Evolutionary conservation across 305 asterid species (phyloP).

Genomic region (Solanum hybrid): DNA sequence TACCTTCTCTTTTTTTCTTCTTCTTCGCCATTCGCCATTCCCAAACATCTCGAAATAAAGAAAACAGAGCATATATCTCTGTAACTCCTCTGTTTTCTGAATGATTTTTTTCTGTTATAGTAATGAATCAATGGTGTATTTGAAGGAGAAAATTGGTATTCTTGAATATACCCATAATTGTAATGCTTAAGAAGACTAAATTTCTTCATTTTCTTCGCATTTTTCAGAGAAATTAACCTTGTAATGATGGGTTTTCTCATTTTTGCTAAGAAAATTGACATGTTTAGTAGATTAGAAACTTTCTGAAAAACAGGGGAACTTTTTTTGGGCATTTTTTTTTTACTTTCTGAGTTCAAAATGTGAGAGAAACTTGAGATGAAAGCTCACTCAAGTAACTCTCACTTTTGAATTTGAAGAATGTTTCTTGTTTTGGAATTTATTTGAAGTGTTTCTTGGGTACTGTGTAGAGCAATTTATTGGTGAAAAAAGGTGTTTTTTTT

Average conservation of each 20-base stretch:
- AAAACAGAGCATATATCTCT: slow-evolving; percentile 15
- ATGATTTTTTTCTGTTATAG: neutral
- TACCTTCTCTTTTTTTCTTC: slow-evolving; percentile 7
- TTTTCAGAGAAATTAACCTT: slow-evolving; percentile 15
- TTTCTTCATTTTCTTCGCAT: slow-evolving; percentile 18
- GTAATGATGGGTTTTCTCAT: slow-evolving; percentile 25
- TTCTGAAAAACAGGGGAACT: slow-evolving; percentile 23
- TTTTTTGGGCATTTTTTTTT: slow-evolving; percentile 31
- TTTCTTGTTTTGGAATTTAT: slow-evolving; percentile 3
- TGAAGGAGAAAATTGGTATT: slow-evolving; percentile 50
- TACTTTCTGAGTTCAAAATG: neutral
- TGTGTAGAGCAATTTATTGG: slow-evolving; percentile 14
- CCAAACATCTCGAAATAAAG: slow-evolving; percentile 27
- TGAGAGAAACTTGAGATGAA: slow-evolving; percentile 1
- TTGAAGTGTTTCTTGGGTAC: neutral
- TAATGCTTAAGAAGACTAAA: slow-evolving; percentile 21
- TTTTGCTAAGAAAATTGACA: slow-evolving; percentile 32
- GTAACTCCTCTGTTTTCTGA: slow-evolving; percentile 14
- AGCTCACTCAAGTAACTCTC: neutral
- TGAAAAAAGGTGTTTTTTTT: neutral
- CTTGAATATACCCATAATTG: slow-evolving; percentile 30
- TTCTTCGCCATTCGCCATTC: neutral
- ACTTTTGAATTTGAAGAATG: slow-evolving; percentile 4
- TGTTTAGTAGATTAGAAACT: slow-evolving; percentile 19
- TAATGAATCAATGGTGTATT: slow-evolving; percentile 30